phyloP scores from a whole-genome alignment of 2,329 filamentous ascomycete genomes.

The Alternaria ethzedia region DNA sequence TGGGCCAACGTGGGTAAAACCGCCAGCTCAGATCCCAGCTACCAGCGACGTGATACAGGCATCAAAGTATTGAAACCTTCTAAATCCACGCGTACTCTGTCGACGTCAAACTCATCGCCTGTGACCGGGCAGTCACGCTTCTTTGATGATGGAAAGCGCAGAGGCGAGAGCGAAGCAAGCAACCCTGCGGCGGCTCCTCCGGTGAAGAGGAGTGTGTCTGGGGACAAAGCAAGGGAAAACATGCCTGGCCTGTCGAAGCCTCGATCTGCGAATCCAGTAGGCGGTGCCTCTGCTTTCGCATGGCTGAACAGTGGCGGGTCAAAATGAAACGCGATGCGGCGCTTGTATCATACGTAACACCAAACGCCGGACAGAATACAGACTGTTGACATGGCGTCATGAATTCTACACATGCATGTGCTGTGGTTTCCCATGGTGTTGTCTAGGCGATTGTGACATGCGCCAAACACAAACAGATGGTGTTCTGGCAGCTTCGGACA shows the following conservation, averaged over 20 bases:
- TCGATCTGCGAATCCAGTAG: slow-evolving; percentile 79
- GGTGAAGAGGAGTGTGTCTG: slow-evolving; percentile 38
- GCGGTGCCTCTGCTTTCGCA: slow-evolving; percentile 90
- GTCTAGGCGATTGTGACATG: neutral
- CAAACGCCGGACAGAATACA: neutral
- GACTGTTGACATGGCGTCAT: neutral
- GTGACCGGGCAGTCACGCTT: slow-evolving; percentile 52
- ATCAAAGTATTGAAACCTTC: slow-evolving; percentile 91
- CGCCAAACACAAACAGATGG: neutral
- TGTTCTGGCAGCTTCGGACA: neutral
- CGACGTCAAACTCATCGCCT: slow-evolving; percentile 38
- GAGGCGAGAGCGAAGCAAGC: slow-evolving; percentile 30
- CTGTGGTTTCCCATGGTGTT: neutral
- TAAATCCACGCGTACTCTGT: slow-evolving; percentile 65
- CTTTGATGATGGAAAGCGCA: slow-evolving; percentile 57
- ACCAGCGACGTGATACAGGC: slow-evolving; percentile 72
- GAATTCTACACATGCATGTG: neutral
- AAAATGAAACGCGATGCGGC: slow-evolving; percentile 22
- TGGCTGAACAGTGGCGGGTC: slow-evolving; percentile 72
- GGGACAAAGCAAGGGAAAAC: slow-evolving; percentile 49
- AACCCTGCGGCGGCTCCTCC: slow-evolving; percentile 17
- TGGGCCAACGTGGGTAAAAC: slow-evolving; percentile 63
- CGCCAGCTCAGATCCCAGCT: slow-evolving; percentile 63
- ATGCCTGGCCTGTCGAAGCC: slow-evolving; percentile 52
- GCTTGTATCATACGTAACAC: neutral